Evolutionary conservation across 345 rosid species (phyloP).

Genomic region (Firmiana major): DNA sequence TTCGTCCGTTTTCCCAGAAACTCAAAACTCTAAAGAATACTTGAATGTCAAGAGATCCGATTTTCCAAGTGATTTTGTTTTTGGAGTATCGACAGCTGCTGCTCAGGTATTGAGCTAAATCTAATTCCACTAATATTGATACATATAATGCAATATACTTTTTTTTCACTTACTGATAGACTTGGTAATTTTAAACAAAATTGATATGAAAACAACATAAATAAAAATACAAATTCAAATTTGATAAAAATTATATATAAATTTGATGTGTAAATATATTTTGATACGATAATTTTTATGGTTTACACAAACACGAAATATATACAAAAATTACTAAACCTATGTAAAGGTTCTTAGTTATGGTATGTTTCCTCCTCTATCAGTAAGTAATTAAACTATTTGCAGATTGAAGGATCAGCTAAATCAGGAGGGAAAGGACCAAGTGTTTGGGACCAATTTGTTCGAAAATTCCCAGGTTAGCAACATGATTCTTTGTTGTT

Average conservation of each 20-base stretch:
- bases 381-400: background rate
- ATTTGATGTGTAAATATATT: too few species aligned
- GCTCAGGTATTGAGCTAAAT: slow-evolving; percentile 27
- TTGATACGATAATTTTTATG: too few species aligned
- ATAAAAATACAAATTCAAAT: too few species aligned
- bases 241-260: too few species aligned
- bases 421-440: slow-evolving; percentile 28
- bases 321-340: too few species aligned
- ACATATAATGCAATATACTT: background rate
- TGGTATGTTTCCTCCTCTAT: background rate
- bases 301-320: too few species aligned
- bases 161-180: too few species aligned
- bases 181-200: too few species aligned
- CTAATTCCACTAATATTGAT: too few species aligned
- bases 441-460: slow-evolving; percentile 32
- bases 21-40: background rate
- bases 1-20: background rate
- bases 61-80: slow-evolving; percentile 36
- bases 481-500: background rate
- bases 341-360: too few species aligned
- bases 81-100: slow-evolving; percentile 40
- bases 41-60: slow-evolving; percentile 25
- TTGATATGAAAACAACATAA: too few species aligned
- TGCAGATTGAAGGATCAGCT: slow-evolving; percentile 38
- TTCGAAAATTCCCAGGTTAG: slow-evolving; percentile 14